Evolutionary conservation across 1,284 basidiomycete species (phyloP).

Genomic region (Farysia itapuensis): DNA sequence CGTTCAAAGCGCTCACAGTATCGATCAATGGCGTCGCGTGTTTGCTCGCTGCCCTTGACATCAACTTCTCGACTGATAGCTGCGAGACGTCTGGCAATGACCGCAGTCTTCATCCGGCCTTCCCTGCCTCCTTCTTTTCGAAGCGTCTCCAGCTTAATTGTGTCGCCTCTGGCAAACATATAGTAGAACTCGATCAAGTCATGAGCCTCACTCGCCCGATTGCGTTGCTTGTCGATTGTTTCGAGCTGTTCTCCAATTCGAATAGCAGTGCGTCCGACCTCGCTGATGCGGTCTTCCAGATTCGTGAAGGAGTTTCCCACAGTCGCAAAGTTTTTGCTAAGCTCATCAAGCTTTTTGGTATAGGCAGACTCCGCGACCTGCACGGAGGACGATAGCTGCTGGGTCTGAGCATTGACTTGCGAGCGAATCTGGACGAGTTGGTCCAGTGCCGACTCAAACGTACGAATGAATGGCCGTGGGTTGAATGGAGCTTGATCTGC

Average conservation of each 20-base stretch:
- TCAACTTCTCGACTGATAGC: constrained; percentile 88
- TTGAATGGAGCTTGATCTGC: constrained; percentile 83
- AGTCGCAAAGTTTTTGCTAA: constrained; percentile 83
- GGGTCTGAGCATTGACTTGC: constrained; percentile 82
- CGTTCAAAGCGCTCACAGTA: constrained; percentile 99
- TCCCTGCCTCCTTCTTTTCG: constrained; percentile 74
- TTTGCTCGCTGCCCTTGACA: constrained; percentile 51
- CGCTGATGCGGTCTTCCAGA: constrained; percentile 69
- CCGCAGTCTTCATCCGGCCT: constrained; percentile 83
- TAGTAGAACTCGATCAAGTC: constrained; percentile 95
- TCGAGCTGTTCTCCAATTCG: constrained; percentile 93
- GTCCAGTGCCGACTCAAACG: constrained; percentile 87
- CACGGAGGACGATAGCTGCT: constrained; percentile 88
- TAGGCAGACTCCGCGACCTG: constrained; percentile 89
- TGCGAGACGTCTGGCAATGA: constrained; percentile 82
- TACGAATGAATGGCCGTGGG: constrained; percentile 85
- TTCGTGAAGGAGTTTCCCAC: constrained; percentile 50
- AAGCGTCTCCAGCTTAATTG: constrained; percentile 73
- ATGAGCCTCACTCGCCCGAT: constrained; percentile 88
- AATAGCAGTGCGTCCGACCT: constrained; percentile 90
- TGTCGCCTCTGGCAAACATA: constrained; percentile 84
- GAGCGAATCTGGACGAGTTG: constrained; percentile 79
- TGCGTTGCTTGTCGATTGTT: constrained; percentile 85
- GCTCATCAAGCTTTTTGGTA: constrained; percentile 84
- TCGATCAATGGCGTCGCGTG: constrained; percentile 72